Evolutionary conservation across 75 land plant species (phyloP), one percentile per base, ranked within the genome.

Genomic region (Cunninghamia lanceolata): DNA sequence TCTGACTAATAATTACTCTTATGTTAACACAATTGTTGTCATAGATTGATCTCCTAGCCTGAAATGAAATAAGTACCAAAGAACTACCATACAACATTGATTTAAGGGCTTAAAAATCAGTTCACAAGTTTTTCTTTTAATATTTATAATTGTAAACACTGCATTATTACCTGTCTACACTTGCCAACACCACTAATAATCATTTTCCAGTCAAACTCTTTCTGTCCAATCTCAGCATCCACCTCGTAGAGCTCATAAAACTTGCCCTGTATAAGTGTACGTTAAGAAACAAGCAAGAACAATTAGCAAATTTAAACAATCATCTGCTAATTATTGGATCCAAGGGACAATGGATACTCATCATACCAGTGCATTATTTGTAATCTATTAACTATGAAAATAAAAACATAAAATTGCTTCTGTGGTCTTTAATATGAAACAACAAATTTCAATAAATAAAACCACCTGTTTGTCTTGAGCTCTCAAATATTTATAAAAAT

Each of bases 151-250:
- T 80, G 82, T 8, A 28, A 80, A 45, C n/a, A 45, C 50, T 43
- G 45, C 35, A 59, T 25, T 68, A 36, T 81, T 84, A 96, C 99
- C 94, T 97, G 99, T 83, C 98, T 91, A 87, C 99, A 97, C 87
- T 94, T 96, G 77, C 99, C 99, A 25, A 97, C 99, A 78, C 99
- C 99, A 87, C 96, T 96, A 47, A 92, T 50, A 47, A 92, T 97
- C 89, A 97, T 93, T 87, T 97, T 97, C 99, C 99, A 97, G 50
- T 97, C 95, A 85, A 97, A 93, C 88, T 96, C 99, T 75, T 91
- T 97, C 28, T 96, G 99, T 4, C 99, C 99, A 85, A 95, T 94
- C 86, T 97, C 99, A 87, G 99, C 99, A 92, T 97, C 99, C 63
- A 96, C 32, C 83, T 97, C 99, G 90, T 97, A 97, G 7, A 97